Base-by-base conservation (phyloP, 192 early-diverging fungal genomes). In the Podochytrium sp. region DNA sequence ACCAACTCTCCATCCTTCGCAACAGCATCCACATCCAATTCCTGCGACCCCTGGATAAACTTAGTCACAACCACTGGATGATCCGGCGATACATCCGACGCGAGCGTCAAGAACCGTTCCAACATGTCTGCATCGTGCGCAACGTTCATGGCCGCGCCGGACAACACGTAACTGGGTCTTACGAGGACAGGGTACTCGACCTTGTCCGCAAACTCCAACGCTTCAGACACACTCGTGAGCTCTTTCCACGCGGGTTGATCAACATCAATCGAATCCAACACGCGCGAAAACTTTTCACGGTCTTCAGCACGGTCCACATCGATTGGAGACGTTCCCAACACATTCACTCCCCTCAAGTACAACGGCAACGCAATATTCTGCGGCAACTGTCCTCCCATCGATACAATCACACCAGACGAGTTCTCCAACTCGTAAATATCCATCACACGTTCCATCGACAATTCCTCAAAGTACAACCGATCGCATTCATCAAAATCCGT, bases 401-500 rank as follows among this genome's bases (percentile, higher is more conserved):
- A 90, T 49, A 99, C 94, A 41, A 99, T 87, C 7, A 92, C 92
- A 56, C 97, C 97, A 40, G 80, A 76, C 32, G 96, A 85, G 55
- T 80, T 60, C 85, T 99, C 96, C 37, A 89, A 76, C 81, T 97
- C 94, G 75, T 95, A 95, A 72, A 99, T 96, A 76, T 99, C 97
- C 81, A 95, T 85, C 16, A 96, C 93, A 78, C 96, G 95, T 82
- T 98, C 96, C 73, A 95, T 89, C 52, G 85, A 89, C 51, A 99
- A 84, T 77, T 97, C 93, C 81, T 99, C 97, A 86, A 97, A 98
- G 89, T 98, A 98, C n/a, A 98, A 87, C 42, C 96, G 91, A 65
- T 98, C 95, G 79, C 93, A 94, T 83, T 98, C 96, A 83, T 97
- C 96, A 77, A 95, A 98, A 79, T 98, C 96, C 29, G 96, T 97